Evolutionary conservation across 2,329 filamentous ascomycete genomes (phyloP).

Genomic region (Byssothecium circinans): DNA sequence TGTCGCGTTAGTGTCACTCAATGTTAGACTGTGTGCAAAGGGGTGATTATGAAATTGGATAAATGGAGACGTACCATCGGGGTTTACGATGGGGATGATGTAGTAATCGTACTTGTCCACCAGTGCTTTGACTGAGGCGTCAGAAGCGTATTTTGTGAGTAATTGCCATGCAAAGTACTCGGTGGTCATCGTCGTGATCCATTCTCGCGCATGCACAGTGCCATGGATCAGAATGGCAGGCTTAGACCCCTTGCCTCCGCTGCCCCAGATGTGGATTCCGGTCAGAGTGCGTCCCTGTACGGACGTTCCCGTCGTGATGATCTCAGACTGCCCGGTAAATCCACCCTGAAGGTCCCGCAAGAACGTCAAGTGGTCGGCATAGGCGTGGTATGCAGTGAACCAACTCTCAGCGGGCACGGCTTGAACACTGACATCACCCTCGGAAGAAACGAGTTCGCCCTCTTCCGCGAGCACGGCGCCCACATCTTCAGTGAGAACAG

Average conservation of each 20-base stretch:
- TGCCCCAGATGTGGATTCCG: slow-evolving; percentile 44
- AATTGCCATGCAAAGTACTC: slow-evolving; percentile 41
- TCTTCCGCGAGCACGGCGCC: slow-evolving; percentile 38
- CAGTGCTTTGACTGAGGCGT: slow-evolving; percentile 35
- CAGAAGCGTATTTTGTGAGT: slow-evolving; percentile 37
- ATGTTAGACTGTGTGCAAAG: too few relatives aligned
- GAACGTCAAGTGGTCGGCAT: slow-evolving; percentile 39
- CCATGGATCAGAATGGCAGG: slow-evolving; percentile 40
- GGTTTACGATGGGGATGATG: slow-evolving; percentile 27
- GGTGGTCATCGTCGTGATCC: slow-evolving; percentile 38
- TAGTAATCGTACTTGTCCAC: slow-evolving; percentile 44
- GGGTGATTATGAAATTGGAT: too few relatives aligned
- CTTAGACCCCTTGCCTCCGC: slow-evolving; percentile 40
- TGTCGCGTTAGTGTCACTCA: too few relatives aligned
- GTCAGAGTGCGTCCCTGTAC: slow-evolving; percentile 36
- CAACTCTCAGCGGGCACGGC: slow-evolving; percentile 38
- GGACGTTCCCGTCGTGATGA: slow-evolving; percentile 37
- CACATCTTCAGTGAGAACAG: slow-evolving; percentile 38
- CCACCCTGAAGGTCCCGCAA: slow-evolving; percentile 37
- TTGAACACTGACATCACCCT: slow-evolving; percentile 29
- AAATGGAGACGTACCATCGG: slow-evolving; percentile 22
- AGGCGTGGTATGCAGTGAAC: slow-evolving; percentile 43
- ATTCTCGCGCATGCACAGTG: slow-evolving; percentile 41
- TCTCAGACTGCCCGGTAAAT: slow-evolving; percentile 36
- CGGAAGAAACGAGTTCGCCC: slow-evolving; percentile 26